A percentile compares a stretch with the other conserved stretches of the same genome.
Evolutionary conservation across 164 flowering plant species (phyloP).

Genomic region (Hamamelis virginiana): DNA sequence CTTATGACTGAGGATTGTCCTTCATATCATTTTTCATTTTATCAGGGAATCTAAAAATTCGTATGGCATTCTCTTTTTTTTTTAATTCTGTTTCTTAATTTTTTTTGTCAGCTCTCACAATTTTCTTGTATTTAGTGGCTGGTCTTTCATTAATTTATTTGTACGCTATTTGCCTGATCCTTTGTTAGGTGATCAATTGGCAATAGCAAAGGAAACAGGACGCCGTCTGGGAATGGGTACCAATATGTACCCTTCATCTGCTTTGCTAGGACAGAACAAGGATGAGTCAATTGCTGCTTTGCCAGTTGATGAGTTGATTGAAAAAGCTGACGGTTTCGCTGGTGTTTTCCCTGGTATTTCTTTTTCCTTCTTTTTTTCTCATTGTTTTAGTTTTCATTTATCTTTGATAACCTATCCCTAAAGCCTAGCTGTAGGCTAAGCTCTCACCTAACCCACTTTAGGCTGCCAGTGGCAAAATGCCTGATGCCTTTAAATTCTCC

Average conservation of each 20-base stretch:
- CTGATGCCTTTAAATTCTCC: too few relatives aligned
- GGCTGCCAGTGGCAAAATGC: too few relatives aligned
- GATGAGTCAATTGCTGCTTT: constrained; percentile 76
- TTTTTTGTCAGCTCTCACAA: too few relatives aligned
- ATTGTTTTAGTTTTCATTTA: neutral
- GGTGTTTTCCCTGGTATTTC: constrained; percentile 85
- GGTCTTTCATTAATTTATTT: neutral
- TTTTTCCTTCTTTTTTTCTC: neutral
- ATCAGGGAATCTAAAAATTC: neutral
- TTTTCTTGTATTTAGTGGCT: neutral
- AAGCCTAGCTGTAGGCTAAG: too few relatives aligned
- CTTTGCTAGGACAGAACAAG: constrained; percentile 74
- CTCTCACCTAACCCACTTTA: too few relatives aligned
- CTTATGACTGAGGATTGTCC: neutral
- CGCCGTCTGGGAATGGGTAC: constrained; percentile 95
- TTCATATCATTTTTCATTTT: neutral
- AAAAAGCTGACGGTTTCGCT: constrained; percentile 93
- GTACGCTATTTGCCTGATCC: neutral
- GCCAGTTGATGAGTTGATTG: constrained; percentile 83
- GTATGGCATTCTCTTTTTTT: neutral
- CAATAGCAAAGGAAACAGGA: constrained; percentile 92
- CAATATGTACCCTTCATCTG: constrained; percentile 91
- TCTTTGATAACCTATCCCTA: neutral
- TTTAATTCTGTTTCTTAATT: neutral
- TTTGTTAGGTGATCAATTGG: constrained; percentile 80